Base-by-base conservation (phyloP, 2,329 filamentous ascomycete species). In the Fusarium euwallaceae region DNA sequence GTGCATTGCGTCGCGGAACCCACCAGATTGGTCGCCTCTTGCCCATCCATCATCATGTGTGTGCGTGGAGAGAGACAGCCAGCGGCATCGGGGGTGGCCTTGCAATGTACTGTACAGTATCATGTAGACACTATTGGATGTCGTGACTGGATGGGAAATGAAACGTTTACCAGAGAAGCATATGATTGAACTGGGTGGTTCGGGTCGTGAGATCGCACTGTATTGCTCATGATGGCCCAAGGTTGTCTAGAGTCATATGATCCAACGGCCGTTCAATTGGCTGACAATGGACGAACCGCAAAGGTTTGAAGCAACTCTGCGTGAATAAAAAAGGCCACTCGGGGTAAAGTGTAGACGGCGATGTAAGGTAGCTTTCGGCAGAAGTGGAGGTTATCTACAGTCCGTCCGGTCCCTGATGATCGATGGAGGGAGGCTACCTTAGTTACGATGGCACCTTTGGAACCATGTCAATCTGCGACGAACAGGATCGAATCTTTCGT, bases 311-410 rank as follows among this genome's bases (percentile, higher is more conserved):
- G 62, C 55, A 60, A 64, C 48, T 59, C n/a, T 62, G 53, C 17
- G 60, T 61, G 63, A 39, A 45, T 32, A 32, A 45, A 36, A 61
- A 10, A 32, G 51, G 6, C 27, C 51, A 55, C 51, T 56, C 62
- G 32, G 16, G 48, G 29, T 27, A 39, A 61, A 39, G 32, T 66
- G 56, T 66, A 66, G 51, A 53, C 62, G 64, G 43, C 72, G 69
- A 74, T 74, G 72, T 64, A 75, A 74, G 72, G 72, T 74, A 74
- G 69, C 69, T 62, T 73, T 67, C 17, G 53, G 59, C 27, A 9
- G 34, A 43, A 41, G 56, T 53, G 51, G 62, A 64, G 62, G 66
- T 67, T 75, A 67, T 75, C 72, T 62, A 53, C 48, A 53, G 48
- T 32, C 24, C 48, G 48, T 36, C 34, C 34, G 34, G 24, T 53